Base-by-base conservation (phyloP, 148 eudicot genomes). In the Salicornia ramosissima region DNA sequence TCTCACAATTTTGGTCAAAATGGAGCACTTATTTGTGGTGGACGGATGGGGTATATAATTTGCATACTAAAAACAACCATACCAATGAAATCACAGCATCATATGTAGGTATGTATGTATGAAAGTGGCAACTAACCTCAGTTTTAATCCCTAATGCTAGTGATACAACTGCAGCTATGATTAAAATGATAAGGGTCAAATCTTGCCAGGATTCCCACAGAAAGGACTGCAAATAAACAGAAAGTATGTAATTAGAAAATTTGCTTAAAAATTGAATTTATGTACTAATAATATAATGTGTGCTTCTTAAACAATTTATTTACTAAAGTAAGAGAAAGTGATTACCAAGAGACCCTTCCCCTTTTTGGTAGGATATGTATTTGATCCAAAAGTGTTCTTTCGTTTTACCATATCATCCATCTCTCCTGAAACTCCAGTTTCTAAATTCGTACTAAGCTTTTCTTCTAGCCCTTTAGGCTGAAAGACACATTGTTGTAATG, bases 161-260 rank as follows among this genome's bases (percentile, higher is more conserved):
- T 62, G 98, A 92, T 58, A 85, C 84, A 57, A 74, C 49, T 43
- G 96, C 98, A 64, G 96, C 94, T 73, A 90, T 59, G 46, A 86
- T 90, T 75, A 92, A 80, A 79, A 92, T 92, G 63, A 90, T 85
- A 73, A 92, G 89, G 56, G 98, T 92, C 75, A 86, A 65, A 78
- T 92, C 98, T 80, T 90, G 91, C 91, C 88, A 86, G 70, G 98
- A 81, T 50, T 92, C 98, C 98, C 96, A 92, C 60, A 92, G 86
- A 75, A 90, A 92, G 64, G 75, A 75, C 98, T 92, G 88, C 70
- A 81, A 29, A 65, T 50, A 42, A 69, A 61, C 42, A 19, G 63
- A 61, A 6, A 11, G 8, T 18, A 68, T 54, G 34, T 28, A 26
- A 34, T 63, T 31, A 71, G 19, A 24, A 72, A 53, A 31, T n/a